phyloP scores from a whole-genome alignment of 805 yeast species.

The Yarrowia keelungensis region DNA sequence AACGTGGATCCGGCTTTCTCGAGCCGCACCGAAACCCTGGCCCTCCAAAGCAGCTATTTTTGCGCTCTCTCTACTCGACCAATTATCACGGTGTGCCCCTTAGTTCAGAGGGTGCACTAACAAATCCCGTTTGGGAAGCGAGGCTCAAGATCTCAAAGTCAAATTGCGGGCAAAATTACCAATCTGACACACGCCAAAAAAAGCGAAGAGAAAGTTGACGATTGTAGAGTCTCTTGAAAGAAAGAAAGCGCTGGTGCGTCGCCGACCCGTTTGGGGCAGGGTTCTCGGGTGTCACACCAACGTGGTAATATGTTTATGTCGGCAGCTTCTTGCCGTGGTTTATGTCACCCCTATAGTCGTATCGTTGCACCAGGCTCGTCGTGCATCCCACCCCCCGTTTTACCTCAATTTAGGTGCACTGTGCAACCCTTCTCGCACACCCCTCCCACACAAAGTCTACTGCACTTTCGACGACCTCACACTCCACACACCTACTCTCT shows the following conservation, averaged over 20 bases:
- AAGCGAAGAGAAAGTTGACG: background rate
- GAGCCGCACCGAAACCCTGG: background rate
- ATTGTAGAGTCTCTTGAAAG: background rate
- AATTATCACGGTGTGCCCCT: constrained; percentile 9
- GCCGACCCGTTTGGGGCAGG: background rate
- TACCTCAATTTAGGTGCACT: constrained; percentile 38
- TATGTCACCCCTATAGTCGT: background rate
- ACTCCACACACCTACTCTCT: constrained; percentile 3
- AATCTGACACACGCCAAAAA: constrained; percentile 32
- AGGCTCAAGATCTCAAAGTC: constrained; percentile 21
- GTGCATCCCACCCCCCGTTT: constrained; percentile 33
- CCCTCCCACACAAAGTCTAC: constrained; percentile 35
- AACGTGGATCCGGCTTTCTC: background rate
- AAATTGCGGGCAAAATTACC: constrained; percentile 22
- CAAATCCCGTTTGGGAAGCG: constrained; percentile 29
- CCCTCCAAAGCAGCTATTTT: background rate
- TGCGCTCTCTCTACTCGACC: background rate
- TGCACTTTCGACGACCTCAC: constrained; percentile 20
- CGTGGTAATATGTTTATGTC: background rate
- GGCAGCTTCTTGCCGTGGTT: background rate
- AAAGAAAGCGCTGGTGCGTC: background rate
- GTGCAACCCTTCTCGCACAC: constrained; percentile 35
- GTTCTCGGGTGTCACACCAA: constrained; percentile 1
- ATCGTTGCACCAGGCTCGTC: constrained; percentile 1
- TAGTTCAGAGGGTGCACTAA: constrained; percentile 18